Evolutionary conservation across 495 filamentous ascomycete species (phyloP).

Genomic region (Cercophora scortea): DNA sequence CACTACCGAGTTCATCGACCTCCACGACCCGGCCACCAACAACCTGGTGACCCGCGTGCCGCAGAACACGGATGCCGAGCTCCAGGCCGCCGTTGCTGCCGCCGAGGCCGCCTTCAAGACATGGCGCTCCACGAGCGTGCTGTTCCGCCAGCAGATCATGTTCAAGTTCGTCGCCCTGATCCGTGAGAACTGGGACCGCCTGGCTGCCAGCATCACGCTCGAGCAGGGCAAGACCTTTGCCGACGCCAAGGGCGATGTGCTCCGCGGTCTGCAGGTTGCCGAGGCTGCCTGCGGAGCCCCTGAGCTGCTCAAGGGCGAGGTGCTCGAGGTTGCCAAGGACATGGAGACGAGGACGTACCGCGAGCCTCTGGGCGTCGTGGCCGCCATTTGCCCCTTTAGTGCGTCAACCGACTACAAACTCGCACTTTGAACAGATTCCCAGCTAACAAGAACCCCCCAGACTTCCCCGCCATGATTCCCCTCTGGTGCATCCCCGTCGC

Average conservation of each 20-base stretch:
- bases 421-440: neutral
- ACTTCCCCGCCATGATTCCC: constrained; percentile 99
- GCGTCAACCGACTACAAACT: constrained; percentile 28
- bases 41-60: constrained; percentile 97
- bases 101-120: constrained; percentile 84
- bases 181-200: constrained; percentile 87
- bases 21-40: constrained; percentile 94
- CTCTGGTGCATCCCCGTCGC: constrained; percentile 96
- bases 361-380: constrained; percentile 90
- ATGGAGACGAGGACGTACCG: constrained; percentile 96
- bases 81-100: constrained; percentile 77
- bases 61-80: constrained; percentile 85
- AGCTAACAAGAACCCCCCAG: constrained; percentile 36
- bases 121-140: constrained; percentile 78
- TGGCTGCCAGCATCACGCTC: constrained; percentile 91
- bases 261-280: constrained; percentile 91
- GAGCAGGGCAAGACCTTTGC: constrained; percentile 99
- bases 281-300: constrained; percentile 94
- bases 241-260: constrained; percentile 90
- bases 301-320: constrained; percentile 85
- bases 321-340: constrained; percentile 95
- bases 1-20: constrained; percentile 77
- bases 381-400: constrained; percentile 99
- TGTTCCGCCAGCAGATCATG: constrained; percentile 89
- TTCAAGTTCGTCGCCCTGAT: constrained; percentile 92